phyloP scores from a whole-genome alignment of 106 monocot genomes.

The Xerophyta viscosa region DNA sequence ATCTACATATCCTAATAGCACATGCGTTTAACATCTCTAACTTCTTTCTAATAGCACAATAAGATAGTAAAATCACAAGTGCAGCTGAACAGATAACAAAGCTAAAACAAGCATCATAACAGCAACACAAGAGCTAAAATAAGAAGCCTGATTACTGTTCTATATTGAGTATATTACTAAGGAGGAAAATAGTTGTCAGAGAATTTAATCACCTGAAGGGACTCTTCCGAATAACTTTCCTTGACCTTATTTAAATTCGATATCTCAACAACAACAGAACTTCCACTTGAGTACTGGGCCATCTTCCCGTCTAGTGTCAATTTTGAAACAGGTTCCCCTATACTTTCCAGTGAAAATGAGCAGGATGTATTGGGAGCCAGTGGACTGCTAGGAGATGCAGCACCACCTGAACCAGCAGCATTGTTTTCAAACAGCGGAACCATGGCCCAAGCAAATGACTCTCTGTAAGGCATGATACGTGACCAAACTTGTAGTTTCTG shows the following conservation, averaged over 20 bases:
- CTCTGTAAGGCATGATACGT: slow-evolving; percentile 84
- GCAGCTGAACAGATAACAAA: not conserved
- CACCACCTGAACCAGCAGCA: slow-evolving; percentile 26
- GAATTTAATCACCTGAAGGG: slow-evolving; percentile 59
- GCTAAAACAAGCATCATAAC: too few species aligned
- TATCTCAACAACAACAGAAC: slow-evolving; percentile 84
- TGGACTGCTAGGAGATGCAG: slow-evolving; percentile 83
- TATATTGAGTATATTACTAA: too few species aligned
- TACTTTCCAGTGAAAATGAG: slow-evolving; percentile 58
- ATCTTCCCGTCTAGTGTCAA: slow-evolving; percentile 55
- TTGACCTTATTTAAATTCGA: slow-evolving; percentile 95
- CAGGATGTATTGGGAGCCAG: slow-evolving; percentile 61
- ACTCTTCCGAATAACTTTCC: slow-evolving; percentile 89
- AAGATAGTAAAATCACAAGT: not conserved
- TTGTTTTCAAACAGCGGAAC: slow-evolving; percentile 84
- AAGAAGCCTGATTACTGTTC: too few species aligned
- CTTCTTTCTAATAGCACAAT: too few species aligned
- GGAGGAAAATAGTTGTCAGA: too few species aligned
- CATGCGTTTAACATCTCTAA: too few species aligned
- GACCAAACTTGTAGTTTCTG: slow-evolving; percentile 98
- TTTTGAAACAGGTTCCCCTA: slow-evolving; percentile 52
- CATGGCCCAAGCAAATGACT: slow-evolving; percentile 91
- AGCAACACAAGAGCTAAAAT: too few species aligned
- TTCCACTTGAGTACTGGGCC: slow-evolving; percentile 56
- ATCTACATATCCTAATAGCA: too few species aligned